phyloP scores from a whole-genome alignment of 176 grass and related monocot species.

The Cenchrus fungigraminus region DNA sequence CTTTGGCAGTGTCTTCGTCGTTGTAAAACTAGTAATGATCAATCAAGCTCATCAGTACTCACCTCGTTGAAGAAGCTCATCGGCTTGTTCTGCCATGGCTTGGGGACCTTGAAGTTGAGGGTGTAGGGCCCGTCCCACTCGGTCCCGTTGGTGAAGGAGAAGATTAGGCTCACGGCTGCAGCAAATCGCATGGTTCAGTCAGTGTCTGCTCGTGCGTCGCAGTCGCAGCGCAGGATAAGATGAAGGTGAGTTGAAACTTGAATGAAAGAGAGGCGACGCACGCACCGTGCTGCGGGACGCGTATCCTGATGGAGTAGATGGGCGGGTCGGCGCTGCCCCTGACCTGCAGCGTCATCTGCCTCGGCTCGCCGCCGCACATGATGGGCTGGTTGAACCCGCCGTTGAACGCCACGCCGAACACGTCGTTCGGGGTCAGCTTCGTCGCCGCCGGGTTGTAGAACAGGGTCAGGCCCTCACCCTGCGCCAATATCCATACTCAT shows the following conservation, averaged over 20 bases:
- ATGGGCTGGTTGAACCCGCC: slow-evolving; percentile 99
- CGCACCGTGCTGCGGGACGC: slow-evolving; percentile 74
- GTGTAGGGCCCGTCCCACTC: slow-evolving; percentile 92
- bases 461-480: slow-evolving; percentile 80
- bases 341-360: slow-evolving; percentile 82
- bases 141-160: slow-evolving; percentile 91
- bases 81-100: slow-evolving; percentile 71
- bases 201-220: no score
- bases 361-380: slow-evolving; percentile 90
- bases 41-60: neutral
- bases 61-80: slow-evolving; percentile 91
- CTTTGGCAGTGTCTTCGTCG: no score
- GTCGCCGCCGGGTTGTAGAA: slow-evolving; percentile 85
- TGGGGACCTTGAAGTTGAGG: slow-evolving; percentile 73
- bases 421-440: slow-evolving; percentile 60
- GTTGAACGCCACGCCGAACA: slow-evolving; percentile 89
- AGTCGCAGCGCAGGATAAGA: neutral
- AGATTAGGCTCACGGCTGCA: slow-evolving; percentile 78
- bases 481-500: neutral
- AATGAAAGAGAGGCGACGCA: neutral
- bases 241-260: no score
- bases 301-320: slow-evolving; percentile 85
- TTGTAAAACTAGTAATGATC: neutral
- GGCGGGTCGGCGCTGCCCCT: slow-evolving; percentile 77
- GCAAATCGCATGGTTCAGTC: neutral